Evolutionary conservation across 305 asterid genomes (phyloP), one percentile per base, ranked within the genome.

Genomic region (Plantago coronopus): DNA sequence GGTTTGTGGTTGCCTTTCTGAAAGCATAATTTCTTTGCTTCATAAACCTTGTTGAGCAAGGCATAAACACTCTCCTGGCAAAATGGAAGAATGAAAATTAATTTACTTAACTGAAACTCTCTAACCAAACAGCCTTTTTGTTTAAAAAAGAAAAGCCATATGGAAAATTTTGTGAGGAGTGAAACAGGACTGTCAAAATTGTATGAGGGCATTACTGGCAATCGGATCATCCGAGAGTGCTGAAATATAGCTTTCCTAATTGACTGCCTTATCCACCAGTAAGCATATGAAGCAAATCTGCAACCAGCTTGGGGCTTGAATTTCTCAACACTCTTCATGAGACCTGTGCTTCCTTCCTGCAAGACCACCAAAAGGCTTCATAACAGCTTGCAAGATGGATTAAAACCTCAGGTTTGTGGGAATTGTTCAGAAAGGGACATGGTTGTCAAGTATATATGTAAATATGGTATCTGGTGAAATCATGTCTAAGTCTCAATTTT

Each of bases 191-290:
- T 79, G 15, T 17, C 14, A 46, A 18, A 71, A 62, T 17, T 17
- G 61, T 63, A 37, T 56, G 49, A 69, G 64, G 53, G 71, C 74
- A 76, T 81, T 88, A 91, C 98, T 1, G 98, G 98, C 76, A 91
- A 71, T 74, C 95, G 96, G 63, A 91, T 80, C 21, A 87, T 83
- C 75, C 96, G 80, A 61, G 98, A 91, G 71, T 91, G 86, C 66
- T 72, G 95, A 76, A 86, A 84, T 73, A 91, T 63, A 58, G 95
- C 84, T 79, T 81, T 88, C 81, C 95, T 83, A 59, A 91, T 66
- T 19, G 81, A 59, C 70, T 88, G 95, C 78, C 95, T 78, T 78
- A 88, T 84, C 98, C 98, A 91, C 95, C 95, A 91, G 74, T 86
- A 91, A 12, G 98, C 95, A 69, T 91, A 91, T 60, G 90, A 82